Conservation (phyloP, 1,139 yeast genomes). For the Hanseniaspora sp. region DNA sequence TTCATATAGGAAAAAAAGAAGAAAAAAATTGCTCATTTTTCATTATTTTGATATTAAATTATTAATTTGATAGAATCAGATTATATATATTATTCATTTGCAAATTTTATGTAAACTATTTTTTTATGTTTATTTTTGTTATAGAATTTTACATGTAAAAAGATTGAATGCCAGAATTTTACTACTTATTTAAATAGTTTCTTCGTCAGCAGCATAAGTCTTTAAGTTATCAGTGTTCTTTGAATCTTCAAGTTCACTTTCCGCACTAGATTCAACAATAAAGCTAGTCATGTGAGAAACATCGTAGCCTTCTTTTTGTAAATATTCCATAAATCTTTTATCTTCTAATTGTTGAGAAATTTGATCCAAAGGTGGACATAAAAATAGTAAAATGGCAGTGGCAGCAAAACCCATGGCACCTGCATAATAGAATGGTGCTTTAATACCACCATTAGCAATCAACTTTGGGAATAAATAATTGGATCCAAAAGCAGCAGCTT, state of each 20-base stretch:
- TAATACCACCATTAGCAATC: constrained; percentile 45
- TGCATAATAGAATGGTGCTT: constrained; percentile 73
- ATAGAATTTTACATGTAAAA: too few species aligned
- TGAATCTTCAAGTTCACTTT: constrained; percentile 3
- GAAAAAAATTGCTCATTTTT: too few species aligned
- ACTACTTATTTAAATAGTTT: neutral
- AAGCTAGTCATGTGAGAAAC: constrained; percentile 24
- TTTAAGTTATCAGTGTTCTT: neutral
- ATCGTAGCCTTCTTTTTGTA: constrained; percentile 50
- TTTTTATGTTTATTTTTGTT: too few species aligned
- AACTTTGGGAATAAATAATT: constrained; percentile 76
- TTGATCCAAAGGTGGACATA: constrained; percentile 73
- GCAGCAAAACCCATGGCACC: constrained; percentile 61
- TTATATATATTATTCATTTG: too few species aligned
- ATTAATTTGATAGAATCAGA: too few species aligned
- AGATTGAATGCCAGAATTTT: too few species aligned
- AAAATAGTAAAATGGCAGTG: constrained; percentile 56
- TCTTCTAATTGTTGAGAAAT: constrained; percentile 75
- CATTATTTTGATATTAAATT: too few species aligned
- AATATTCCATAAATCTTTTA: constrained; percentile 52
- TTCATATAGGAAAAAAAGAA: too few species aligned
- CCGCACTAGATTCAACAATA: neutral
- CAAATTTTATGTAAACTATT: too few species aligned
- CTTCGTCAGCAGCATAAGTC: constrained; percentile 1
- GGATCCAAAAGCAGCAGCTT: constrained; percentile 86